Evolutionary conservation across 306 rosid genomes (phyloP).

Genomic region (Prunus armeniaca): DNA sequence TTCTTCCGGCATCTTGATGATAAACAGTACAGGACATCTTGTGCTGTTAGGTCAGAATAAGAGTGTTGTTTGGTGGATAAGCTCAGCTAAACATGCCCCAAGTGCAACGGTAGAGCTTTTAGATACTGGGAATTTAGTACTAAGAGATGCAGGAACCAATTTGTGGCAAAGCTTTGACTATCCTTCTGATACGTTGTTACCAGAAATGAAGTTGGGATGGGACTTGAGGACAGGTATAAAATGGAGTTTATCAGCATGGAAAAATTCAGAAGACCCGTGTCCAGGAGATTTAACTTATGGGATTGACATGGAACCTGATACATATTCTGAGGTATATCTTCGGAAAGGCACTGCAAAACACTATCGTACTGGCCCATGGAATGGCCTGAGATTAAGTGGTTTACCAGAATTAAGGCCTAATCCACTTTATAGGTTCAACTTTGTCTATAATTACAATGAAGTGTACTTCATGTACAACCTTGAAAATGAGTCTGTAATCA

Average conservation of each 20-base stretch:
- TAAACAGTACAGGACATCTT: slow-evolving; percentile 17
- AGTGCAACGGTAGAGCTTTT: slow-evolving; percentile 38
- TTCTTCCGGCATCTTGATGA: slow-evolving; percentile 31
- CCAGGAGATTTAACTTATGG: slow-evolving; percentile 9
- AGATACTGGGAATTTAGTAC: slow-evolving; percentile 48
- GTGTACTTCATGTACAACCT: slow-evolving; percentile 41
- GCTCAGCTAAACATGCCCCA: slow-evolving; percentile 12
- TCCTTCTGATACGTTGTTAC: too few species aligned
- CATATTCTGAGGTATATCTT: slow-evolving; percentile 29
- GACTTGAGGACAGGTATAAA: too few species aligned
- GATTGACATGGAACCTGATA: slow-evolving; percentile 14
- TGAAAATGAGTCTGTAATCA: slow-evolving; percentile 24
- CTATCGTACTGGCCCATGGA: slow-evolving; percentile 50
- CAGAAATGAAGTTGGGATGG: too few species aligned
- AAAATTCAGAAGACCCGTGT: too few species aligned
- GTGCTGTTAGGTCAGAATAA: slow-evolving; percentile 19
- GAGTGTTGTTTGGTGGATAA: slow-evolving; percentile 35
- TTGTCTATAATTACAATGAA: slow-evolving; percentile 35
- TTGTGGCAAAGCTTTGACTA: too few species aligned
- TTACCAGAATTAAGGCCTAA: slow-evolving; percentile 24
- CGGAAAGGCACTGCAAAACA: slow-evolving; percentile 27
- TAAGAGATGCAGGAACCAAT: slow-evolving; percentile 21
- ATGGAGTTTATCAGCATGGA: too few species aligned
- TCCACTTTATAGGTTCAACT: slow-evolving; percentile 30
- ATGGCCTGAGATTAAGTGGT: slow-evolving; percentile 45